Percentiles rank a stretch among this genome's conserved stretches.
phyloP scores from a whole-genome alignment of 495 filamentous ascomycete genomes.

The Neurospora cerealis region DNA sequence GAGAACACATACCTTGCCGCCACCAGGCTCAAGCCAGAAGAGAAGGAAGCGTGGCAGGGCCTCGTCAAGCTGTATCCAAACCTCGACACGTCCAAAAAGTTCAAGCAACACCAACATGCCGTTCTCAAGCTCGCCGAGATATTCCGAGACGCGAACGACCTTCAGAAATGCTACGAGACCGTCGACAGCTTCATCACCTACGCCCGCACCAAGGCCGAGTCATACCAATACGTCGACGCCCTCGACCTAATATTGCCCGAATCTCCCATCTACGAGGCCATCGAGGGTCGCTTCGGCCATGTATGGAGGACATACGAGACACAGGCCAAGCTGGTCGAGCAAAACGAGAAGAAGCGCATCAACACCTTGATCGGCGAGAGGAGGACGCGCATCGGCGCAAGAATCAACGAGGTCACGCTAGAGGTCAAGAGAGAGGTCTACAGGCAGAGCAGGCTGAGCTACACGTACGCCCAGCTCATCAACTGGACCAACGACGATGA shows the following conservation, averaged over 20 bases:
- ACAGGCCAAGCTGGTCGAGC: constrained; percentile 75
- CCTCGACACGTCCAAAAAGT: constrained; percentile 53
- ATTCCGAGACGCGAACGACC: constrained; percentile 55
- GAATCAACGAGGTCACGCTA: constrained; percentile 65
- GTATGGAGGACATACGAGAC: constrained; percentile 73
- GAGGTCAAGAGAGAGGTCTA: constrained; percentile 85
- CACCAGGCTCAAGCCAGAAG: constrained; percentile 40
- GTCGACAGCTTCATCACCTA: constrained; percentile 72
- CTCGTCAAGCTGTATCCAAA: constrained; percentile 72
- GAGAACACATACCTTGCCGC: constrained; percentile 70
- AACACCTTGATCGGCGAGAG: constrained; percentile 86
- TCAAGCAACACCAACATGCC: constrained; percentile 65
- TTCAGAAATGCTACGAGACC: constrained; percentile 62
- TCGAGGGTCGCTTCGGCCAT: constrained; percentile 78
- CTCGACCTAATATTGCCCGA: constrained; percentile 67
- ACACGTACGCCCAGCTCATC: constrained; percentile 69
- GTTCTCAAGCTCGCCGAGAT: constrained; percentile 64
- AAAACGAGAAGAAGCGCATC: constrained; percentile 81
- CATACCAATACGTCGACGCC: constrained; percentile 59
- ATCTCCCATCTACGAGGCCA: constrained; percentile 63
- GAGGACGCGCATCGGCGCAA: constrained; percentile 78
- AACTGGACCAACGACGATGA: constrained; percentile 88
- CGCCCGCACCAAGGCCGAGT: constrained; percentile 59
- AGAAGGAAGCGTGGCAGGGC: constrained; percentile 77
- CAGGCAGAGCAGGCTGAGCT: constrained; percentile 55